phyloP scores from a whole-genome alignment of 495 filamentous ascomycete genomes.

The Amniculicola lignicola region DNA sequence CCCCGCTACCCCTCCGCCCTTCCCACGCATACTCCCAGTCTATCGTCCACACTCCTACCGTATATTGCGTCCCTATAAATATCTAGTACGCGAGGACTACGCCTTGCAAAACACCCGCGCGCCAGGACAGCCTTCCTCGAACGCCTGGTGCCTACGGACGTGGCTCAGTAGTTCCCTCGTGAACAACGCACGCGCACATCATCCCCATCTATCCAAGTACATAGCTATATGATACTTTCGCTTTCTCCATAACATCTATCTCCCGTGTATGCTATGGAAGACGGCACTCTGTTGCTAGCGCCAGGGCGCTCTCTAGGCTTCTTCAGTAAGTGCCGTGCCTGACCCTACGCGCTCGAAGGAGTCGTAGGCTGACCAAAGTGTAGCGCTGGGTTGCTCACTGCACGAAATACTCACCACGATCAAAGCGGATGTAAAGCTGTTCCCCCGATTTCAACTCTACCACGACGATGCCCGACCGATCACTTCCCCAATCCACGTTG shows the following conservation, averaged over 20 bases:
- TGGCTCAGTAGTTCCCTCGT: constrained; percentile 23
- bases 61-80: no score
- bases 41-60: no score
- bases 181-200: constrained; percentile 21
- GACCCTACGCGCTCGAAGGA: constrained; percentile 23
- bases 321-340: constrained; percentile 52
- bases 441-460: constrained; percentile 76
- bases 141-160: no score
- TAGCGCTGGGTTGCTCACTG: constrained; percentile 74
- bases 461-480: constrained; percentile 72
- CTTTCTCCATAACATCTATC: not conserved
- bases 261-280: constrained; percentile 20
- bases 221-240: no score
- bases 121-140: no score
- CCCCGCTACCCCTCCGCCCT: no score
- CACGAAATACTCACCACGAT: constrained; percentile 82
- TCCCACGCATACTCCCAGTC: no score
- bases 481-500: constrained; percentile 64
- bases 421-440: constrained; percentile 76
- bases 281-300: constrained; percentile 59
- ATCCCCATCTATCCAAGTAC: no score
- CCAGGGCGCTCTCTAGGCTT: constrained; percentile 77
- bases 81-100: no score
- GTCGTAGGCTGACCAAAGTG: not conserved
- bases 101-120: no score